These are phyloP conservation scores for Metschnikowia lunata DNA, from an alignment of 805 yeast species.

Conservation along the genomic window DNA sequence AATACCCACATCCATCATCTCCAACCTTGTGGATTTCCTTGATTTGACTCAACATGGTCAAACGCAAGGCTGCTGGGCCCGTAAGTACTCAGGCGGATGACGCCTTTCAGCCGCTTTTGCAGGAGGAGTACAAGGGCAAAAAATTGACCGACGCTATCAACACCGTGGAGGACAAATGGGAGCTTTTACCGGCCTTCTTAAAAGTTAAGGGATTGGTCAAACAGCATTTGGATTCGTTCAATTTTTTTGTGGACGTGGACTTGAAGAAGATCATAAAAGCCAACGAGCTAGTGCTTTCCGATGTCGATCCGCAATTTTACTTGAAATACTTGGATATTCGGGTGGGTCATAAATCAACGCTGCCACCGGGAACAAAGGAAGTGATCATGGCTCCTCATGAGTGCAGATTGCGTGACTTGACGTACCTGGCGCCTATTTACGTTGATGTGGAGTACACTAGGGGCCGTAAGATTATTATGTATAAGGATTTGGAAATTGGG, in stretches of 20 bases:
- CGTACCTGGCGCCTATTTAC: constrained; percentile 91
- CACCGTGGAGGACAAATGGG: constrained; percentile 96
- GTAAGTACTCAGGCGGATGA: constrained; percentile 38
- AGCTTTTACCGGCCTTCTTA: constrained; percentile 88
- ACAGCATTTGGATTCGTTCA: constrained; percentile 97
- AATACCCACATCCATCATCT: not conserved
- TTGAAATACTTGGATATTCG: constrained; percentile 89
- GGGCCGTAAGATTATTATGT: constrained; percentile 87
- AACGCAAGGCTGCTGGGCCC: constrained; percentile 13
- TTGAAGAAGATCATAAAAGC: constrained; percentile 89
- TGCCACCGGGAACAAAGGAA: constrained; percentile 47
- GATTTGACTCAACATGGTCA: constrained; percentile 8
- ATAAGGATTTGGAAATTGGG: constrained; percentile 89
- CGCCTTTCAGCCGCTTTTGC: constrained; percentile 68
- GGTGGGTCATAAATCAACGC: constrained; percentile 75
- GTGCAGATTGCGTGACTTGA: constrained; percentile 88
- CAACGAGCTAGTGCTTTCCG: constrained; percentile 81
- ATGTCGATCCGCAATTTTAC: constrained; percentile 96
- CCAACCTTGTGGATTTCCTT: constrained; percentile 1
- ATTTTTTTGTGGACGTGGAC: constrained; percentile 91
- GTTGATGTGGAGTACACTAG: constrained; percentile 97
- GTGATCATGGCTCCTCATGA: constrained; percentile 85
- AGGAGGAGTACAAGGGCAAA: constrained; percentile 84
- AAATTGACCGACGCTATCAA: constrained; percentile 78
- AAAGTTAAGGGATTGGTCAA: constrained; percentile 95